These are phyloP conservation scores for Pulveroboletus sp. DNA, from an alignment of 768 basidiomycete genomes.

Conservation along the genomic window DNA sequence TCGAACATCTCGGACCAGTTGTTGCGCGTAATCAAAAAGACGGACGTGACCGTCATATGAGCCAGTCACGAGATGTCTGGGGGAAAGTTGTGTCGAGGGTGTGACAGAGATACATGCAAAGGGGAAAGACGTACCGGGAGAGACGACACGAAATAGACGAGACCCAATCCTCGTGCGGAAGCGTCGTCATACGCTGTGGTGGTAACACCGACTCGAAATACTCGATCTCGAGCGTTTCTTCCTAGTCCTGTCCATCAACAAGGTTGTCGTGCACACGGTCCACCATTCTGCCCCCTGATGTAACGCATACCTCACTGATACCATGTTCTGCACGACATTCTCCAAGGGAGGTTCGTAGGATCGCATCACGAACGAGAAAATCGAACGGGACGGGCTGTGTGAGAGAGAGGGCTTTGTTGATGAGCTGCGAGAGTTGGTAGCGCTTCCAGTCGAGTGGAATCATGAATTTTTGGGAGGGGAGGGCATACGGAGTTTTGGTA, in stretches of 20 bases:
- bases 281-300: not conserved
- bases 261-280: not conserved
- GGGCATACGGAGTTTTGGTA: constrained; percentile 17
- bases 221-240: constrained; percentile 88
- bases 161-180: constrained; percentile 88
- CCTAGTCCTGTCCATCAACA: constrained; percentile 39
- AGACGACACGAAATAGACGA: constrained; percentile 11
- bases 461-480: constrained; percentile 80
- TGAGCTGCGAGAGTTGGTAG: constrained; percentile 95
- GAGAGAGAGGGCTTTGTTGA: constrained; percentile 80
- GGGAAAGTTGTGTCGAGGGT: not conserved
- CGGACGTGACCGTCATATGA: constrained; percentile 81
- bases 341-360: constrained; percentile 58
- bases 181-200: constrained; percentile 70
- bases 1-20: constrained; percentile 42
- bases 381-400: constrained; percentile 83
- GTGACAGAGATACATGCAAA: not conserved
- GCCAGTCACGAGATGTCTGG: constrained; percentile 66
- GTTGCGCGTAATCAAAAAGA: constrained; percentile 66
- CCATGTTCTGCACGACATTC: not conserved
- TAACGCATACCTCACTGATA: not conserved
- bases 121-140: constrained; percentile 10
- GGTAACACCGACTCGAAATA: constrained; percentile 89
- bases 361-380: constrained; percentile 77
- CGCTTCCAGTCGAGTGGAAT: constrained; percentile 86